Evolutionary conservation across 1,284 basidiomycete species (phyloP).

Genomic region (Malassezia sp.): DNA sequence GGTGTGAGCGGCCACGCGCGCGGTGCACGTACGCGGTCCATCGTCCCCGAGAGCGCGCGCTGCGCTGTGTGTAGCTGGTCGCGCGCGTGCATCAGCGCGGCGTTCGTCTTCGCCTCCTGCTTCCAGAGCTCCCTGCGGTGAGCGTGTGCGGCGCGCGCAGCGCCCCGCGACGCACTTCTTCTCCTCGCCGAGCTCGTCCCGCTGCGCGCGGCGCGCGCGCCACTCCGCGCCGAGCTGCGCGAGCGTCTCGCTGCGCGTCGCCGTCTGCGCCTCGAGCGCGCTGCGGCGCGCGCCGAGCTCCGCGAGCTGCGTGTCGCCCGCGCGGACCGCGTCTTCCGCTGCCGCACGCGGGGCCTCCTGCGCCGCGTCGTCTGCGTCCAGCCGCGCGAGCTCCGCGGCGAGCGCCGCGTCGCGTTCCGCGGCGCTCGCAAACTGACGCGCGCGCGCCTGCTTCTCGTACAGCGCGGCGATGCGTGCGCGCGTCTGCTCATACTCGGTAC

Average conservation of each 20-base stretch:
- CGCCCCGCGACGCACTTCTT: too few species aligned
- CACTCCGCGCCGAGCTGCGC: constrained; percentile 22
- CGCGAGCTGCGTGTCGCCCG: constrained; percentile 56
- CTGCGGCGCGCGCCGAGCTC: constrained; percentile 55
- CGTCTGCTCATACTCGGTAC: constrained; percentile 25
- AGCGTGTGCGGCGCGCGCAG: too few species aligned
- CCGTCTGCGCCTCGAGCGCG: constrained; percentile 52
- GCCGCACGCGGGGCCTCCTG: constrained; percentile 22
- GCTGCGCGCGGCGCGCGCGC: constrained; percentile 37
- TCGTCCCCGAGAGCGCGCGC: constrained; percentile 70
- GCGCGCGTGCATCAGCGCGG: constrained; percentile 64
- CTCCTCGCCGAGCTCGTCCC: constrained; percentile 40
- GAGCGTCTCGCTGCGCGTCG: constrained; percentile 51
- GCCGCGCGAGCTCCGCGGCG: constrained; percentile 22
- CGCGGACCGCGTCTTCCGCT: constrained; percentile 16
- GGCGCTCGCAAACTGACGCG: constrained; percentile 31
- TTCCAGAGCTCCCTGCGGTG: constrained; percentile 61
- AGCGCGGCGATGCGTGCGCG: constrained; percentile 32
- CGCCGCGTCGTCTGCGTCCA: constrained; percentile 20
- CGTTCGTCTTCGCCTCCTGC: constrained; percentile 60
- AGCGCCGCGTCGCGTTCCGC: constrained; percentile 38
- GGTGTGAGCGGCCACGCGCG: too few species aligned
- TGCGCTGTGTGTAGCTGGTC: constrained; percentile 71
- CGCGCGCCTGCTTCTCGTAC: constrained; percentile 39
- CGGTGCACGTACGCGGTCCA: too few species aligned